A percentile compares a stretch with the other conserved stretches of the same genome.
Evolutionary conservation across 1,284 basidiomycete species (phyloP).

Genomic region (Phenoliferia sp.): DNA sequence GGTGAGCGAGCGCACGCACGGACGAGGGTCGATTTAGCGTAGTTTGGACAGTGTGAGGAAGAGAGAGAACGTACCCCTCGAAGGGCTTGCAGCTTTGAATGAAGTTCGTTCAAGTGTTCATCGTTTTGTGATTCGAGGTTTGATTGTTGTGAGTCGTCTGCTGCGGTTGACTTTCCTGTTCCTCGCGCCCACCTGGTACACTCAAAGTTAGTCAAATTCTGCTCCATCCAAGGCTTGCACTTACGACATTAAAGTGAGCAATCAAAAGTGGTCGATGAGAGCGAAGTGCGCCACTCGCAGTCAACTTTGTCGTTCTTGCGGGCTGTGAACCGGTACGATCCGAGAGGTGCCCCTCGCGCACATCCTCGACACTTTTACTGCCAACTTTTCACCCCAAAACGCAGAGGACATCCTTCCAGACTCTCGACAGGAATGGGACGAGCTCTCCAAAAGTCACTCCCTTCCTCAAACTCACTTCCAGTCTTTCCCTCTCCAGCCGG

Average conservation of each 20-base stretch:
- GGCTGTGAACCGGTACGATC: too few relatives aligned
- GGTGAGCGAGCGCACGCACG: neutral
- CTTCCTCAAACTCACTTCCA: neutral
- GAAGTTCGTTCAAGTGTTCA: slow-evolving; percentile 32
- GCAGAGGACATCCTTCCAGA: too few relatives aligned
- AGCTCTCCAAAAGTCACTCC: neutral
- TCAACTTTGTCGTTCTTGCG: too few relatives aligned
- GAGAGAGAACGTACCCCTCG: slow-evolving; percentile 19
- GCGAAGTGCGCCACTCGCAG: too few relatives aligned
- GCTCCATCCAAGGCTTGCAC: too few relatives aligned
- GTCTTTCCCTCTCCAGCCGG: neutral
- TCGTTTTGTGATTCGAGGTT: slow-evolving; percentile 36
- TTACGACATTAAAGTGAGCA: too few relatives aligned
- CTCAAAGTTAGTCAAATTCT: too few relatives aligned
- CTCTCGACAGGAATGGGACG: too few relatives aligned
- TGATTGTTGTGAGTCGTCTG: slow-evolving; percentile 13
- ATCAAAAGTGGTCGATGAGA: too few relatives aligned
- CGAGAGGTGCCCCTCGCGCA: too few relatives aligned
- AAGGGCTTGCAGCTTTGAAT: slow-evolving; percentile 30
- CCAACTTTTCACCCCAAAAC: too few relatives aligned
- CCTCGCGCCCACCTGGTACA: slow-evolving; percentile 10
- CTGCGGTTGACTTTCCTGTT: slow-evolving; percentile 5
- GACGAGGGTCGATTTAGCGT: neutral
- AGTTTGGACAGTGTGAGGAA: neutral
- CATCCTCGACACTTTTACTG: too few relatives aligned